phyloP scores from a whole-genome alignment of 345 rosid genomes.

The Physaria fendleri region DNA sequence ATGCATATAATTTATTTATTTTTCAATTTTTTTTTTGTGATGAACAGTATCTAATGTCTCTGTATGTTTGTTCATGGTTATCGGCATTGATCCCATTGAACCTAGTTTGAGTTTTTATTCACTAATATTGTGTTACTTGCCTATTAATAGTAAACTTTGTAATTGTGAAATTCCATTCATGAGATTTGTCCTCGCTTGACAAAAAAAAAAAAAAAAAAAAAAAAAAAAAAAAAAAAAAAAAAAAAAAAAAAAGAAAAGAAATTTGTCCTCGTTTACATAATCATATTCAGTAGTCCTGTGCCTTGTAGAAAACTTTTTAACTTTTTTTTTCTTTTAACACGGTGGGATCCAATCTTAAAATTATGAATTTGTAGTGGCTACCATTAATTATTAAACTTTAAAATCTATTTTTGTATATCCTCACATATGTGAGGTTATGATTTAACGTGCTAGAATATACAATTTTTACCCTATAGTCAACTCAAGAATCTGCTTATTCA shows the following conservation, averaged over 20 bases:
- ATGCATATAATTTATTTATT: no score
- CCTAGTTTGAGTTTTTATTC: neutral
- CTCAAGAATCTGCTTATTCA: conserved; percentile 7
- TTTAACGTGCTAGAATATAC: neutral
- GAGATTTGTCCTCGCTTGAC: neutral
- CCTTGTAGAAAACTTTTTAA: neutral
- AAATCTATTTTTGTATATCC: neutral
- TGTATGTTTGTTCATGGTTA: neutral
- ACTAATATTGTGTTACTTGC: neutral
- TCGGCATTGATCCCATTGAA: neutral
- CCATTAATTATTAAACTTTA: neutral
- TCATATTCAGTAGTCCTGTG: neutral
- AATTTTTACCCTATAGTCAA: neutral
- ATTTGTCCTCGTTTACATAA: neutral
- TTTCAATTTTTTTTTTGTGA: neutral
- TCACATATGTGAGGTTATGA: neutral
- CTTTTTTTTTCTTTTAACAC: neutral
- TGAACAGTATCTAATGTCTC: neutral
- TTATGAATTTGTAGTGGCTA: neutral
- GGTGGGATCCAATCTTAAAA: neutral
- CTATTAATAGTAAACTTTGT: neutral
- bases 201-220: no score
- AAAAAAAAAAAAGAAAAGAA: no score
- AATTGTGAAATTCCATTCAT: neutral
- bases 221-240: no score